A percentile compares a stretch with the other conserved stretches of the same genome.
Conservation (phyloP, 148 eudicot genomes). For the Vaccinium corymbosum region DNA sequence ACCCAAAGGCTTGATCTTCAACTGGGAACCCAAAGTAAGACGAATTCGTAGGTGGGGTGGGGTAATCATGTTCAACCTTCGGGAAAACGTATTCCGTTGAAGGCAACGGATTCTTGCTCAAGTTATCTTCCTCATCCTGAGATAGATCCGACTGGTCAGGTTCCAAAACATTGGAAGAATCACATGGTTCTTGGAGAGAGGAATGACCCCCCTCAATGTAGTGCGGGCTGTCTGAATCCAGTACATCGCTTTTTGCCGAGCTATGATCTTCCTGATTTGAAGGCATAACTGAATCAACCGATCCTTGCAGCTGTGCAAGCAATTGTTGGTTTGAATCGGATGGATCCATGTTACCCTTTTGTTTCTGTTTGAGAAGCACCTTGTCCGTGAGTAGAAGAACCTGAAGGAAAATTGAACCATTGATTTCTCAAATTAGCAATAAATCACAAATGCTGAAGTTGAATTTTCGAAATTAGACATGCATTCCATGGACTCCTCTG, state of each 20-base stretch:
- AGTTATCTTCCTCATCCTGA: slow-evolving; percentile 54
- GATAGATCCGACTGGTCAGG: slow-evolving; percentile 52
- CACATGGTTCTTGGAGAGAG: slow-evolving; percentile 41
- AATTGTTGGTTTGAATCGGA: slow-evolving; percentile 17
- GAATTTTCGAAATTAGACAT: neutral
- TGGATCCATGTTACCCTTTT: slow-evolving; percentile 20
- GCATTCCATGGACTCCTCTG: neutral
- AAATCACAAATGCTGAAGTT: neutral
- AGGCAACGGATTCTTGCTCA: slow-evolving; percentile 37
- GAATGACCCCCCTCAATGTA: slow-evolving; percentile 38
- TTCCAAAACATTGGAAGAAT: slow-evolving; percentile 49
- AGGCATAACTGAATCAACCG: slow-evolving; percentile 14
- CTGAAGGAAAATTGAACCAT: slow-evolving; percentile 27
- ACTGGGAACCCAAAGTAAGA: slow-evolving; percentile 39
- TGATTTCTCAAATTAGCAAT: neutral
- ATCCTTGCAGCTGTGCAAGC: slow-evolving; percentile 23
- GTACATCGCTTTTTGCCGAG: slow-evolving; percentile 43
- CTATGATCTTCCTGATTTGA: slow-evolving; percentile 40
- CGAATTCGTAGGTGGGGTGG: slow-evolving; percentile 32
- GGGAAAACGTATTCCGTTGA: slow-evolving; percentile 32
- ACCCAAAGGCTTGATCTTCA: slow-evolving; percentile 56
- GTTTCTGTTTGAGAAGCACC: slow-evolving; percentile 38
- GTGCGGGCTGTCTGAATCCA: slow-evolving; percentile 54
- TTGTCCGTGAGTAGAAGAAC: slow-evolving; percentile 47
- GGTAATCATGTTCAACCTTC: slow-evolving; percentile 32